Percentiles rank a stretch among this genome's conserved stretches.
These are phyloP conservation scores for Penicillium atrosanguineum DNA, from an alignment of 495 filamentous ascomycete genomes.

Conservation along the genomic window DNA sequence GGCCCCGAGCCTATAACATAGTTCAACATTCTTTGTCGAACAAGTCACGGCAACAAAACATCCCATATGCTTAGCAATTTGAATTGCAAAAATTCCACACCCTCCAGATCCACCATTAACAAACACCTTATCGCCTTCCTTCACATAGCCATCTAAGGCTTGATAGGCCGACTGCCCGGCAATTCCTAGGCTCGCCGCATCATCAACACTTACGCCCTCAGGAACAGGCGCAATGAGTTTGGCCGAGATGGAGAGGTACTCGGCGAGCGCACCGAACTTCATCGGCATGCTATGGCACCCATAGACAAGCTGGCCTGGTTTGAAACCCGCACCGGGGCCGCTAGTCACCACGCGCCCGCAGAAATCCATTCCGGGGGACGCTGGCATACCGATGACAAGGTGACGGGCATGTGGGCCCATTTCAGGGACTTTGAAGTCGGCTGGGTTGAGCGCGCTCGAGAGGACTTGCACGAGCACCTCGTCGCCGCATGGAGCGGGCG, in stretches of 20 bases:
- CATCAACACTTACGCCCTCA: conserved; percentile 46
- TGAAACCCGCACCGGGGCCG: conserved; percentile 33
- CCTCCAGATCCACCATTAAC: conserved; percentile 69
- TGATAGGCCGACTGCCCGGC: conserved; percentile 61
- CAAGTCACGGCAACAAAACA: conserved; percentile 62
- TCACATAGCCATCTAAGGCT: conserved; percentile 53
- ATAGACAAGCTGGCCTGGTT: conserved; percentile 55
- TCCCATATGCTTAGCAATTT: conserved; percentile 62
- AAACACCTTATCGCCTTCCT: conserved; percentile 56
- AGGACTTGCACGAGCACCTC: conserved; percentile 58
- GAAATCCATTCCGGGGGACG: conserved; percentile 63
- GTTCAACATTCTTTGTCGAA: conserved; percentile 55
- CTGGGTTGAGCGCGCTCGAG: conserved; percentile 60
- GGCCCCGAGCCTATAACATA: conserved; percentile 59
- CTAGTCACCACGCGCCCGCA: conserved; percentile 55
- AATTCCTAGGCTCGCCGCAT: conserved; percentile 53
- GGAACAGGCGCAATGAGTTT: conserved; percentile 39
- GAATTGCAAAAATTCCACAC: conserved; percentile 59
- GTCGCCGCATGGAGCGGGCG: conserved; percentile 31
- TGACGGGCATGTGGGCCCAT: conserved; percentile 37
- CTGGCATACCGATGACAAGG: conserved; percentile 43
- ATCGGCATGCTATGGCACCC: conserved; percentile 41
- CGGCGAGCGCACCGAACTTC: conserved; percentile 51
- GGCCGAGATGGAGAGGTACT: conserved; percentile 44
- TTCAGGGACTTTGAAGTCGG: conserved; percentile 68